Base-by-base conservation (phyloP, 805 yeast genomes). In the Myxozyma sirexii region DNA sequence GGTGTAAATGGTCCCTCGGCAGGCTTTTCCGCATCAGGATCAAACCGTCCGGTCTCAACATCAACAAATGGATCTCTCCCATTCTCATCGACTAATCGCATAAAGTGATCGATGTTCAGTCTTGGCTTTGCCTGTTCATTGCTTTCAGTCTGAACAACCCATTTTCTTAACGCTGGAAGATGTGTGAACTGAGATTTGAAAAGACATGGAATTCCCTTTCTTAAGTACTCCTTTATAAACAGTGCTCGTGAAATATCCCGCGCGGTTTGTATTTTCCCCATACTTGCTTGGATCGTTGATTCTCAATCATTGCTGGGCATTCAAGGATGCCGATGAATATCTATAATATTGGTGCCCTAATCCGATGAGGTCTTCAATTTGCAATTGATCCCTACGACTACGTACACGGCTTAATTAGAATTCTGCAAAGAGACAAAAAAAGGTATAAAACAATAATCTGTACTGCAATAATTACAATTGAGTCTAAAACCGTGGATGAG, bases 21-120 rank as follows among this genome's bases (percentile, higher is more conserved):
- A 19, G 26, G 39, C 17, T 17, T 15, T 19, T 17, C 13, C 4
- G 26, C 43, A 31, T 35, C 31, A n/a, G 56, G 49, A 26, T 27
- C 24, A 41, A 42, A 53, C 41, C 58, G 44, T 21, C 64, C 64
- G 3, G 39, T 39, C 43, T 60, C 64, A 24, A 60, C 64, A 41
- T 60, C 61, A 27, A 60, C 64, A 17, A 60, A 37, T 17, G 61
- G 61, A 56, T 60, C 63, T 19, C 31, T 17, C 21, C 59, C 56
- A 35, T 26, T 27, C 51, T 33, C 51, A 13, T 49, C 39, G 13
- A 59, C 54, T 21, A 43, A 24, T 3, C 33, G 24, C 37, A 44
- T 6, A 33, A 59, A 59, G 43, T 59, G 49, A 4, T 17, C 41
- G 6, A 44, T 12, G 13, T 49, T 49, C 19, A 59, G 45, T 17